Conservation (phyloP, 108 stramenopile species). For the Cyclotella cryptica region DNA sequence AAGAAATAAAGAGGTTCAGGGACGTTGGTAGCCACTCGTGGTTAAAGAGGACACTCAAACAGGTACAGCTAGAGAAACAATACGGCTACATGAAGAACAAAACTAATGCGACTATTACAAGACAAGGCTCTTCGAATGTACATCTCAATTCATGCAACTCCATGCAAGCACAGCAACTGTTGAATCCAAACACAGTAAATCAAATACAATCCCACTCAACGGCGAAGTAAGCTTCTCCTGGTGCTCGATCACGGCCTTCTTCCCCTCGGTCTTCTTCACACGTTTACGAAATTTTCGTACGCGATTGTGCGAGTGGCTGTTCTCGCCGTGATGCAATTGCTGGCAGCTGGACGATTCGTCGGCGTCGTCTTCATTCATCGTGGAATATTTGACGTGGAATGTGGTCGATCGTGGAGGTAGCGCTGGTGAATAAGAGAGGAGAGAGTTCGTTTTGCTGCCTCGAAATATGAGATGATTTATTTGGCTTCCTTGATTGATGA, state of each 20-base stretch:
- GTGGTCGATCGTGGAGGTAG: not conserved
- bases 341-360: conserved; percentile 9
- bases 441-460: not conserved
- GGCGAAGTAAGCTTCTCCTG: not conserved
- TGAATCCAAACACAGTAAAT: too few relatives aligned
- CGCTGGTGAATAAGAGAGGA: not conserved
- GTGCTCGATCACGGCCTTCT: not conserved
- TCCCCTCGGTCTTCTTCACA: conserved; percentile 14
- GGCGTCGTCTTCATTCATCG: conserved; percentile 16
- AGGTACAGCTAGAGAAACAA: too few relatives aligned
- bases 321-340: conserved; percentile 8
- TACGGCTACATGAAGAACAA: too few relatives aligned
- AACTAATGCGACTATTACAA: too few relatives aligned
- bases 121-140: too few relatives aligned
- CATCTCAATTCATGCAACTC: too few relatives aligned
- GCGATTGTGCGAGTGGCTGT: not conserved
- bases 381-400: not conserved
- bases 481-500: too few relatives aligned
- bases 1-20: too few relatives aligned
- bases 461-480: too few relatives aligned
- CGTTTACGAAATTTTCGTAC: conserved; percentile 17
- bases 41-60: too few relatives aligned
- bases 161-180: too few relatives aligned
- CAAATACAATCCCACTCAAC: not conserved
- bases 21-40: too few relatives aligned